phyloP scores from a whole-genome alignment of 306 rosid genomes.

The Corylus avellana region DNA sequence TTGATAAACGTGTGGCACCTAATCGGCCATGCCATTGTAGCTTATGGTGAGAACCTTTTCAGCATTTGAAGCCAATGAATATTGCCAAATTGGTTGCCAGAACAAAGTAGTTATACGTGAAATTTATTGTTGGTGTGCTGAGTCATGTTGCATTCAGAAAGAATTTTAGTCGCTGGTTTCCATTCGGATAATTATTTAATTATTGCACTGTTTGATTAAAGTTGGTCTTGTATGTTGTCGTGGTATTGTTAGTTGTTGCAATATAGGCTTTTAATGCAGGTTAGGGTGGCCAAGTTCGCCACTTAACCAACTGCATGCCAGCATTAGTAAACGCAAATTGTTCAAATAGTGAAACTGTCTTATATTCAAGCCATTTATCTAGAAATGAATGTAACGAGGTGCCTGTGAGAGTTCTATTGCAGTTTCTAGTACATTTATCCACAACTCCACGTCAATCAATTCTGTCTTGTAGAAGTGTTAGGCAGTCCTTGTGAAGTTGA shows the following conservation, averaged over 20 bases:
- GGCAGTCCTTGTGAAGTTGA: neutral
- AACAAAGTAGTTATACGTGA: neutral
- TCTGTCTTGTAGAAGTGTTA: neutral
- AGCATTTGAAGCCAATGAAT: neutral
- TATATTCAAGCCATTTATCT: neutral
- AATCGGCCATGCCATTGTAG: slow-evolving; percentile 82
- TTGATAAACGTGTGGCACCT: slow-evolving; percentile 85
- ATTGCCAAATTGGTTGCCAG: neutral
- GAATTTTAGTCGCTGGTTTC: neutral
- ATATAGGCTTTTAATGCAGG: neutral
- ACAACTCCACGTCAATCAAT: neutral
- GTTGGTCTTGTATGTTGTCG: neutral
- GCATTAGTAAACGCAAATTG: too few species aligned
- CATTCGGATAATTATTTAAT: neutral
- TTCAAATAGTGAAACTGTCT: too few species aligned
- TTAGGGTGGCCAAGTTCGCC: neutral
- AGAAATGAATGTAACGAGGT: neutral
- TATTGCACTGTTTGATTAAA: slow-evolving; percentile 3
- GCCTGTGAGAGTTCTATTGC: neutral
- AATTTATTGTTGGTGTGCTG: neutral
- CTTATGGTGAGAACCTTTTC: slow-evolving; percentile 72
- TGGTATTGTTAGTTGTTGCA: neutral
- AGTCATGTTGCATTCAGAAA: neutral
- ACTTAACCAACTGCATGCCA: neutral
- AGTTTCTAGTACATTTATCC: neutral